Percentiles rank a stretch among this genome's conserved stretches.
Evolutionary conservation across 768 basidiomycete species (phyloP).

Genomic region (Podaxis sp.): DNA sequence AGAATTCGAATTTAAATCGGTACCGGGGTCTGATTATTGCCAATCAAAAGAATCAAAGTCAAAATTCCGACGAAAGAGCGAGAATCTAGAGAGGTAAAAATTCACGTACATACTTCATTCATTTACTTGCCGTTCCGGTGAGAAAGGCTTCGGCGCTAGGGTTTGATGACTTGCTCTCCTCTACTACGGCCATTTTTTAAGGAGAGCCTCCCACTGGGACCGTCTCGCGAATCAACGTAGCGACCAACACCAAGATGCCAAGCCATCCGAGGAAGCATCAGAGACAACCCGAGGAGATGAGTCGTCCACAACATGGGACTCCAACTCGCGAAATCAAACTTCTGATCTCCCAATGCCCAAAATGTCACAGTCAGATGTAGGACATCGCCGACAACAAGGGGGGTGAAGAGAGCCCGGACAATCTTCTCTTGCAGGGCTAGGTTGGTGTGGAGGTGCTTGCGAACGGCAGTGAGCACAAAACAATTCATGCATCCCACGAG

Average conservation of each 20-base stretch:
- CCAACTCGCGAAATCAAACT: constrained; percentile 64
- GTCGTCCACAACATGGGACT: constrained; percentile 71
- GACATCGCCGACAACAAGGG: constrained; percentile 69
- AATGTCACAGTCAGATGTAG: constrained; percentile 66
- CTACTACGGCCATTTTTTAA: background rate
- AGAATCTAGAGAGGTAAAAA: background rate
- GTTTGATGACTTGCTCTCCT: background rate
- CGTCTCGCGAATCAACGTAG: constrained; percentile 68
- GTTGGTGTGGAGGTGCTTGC: constrained; percentile 56
- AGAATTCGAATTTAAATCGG: background rate
- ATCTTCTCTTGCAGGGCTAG: constrained; percentile 75
- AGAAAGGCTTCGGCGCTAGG: background rate
- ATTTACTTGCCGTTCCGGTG: background rate
- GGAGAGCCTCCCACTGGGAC: constrained; percentile 17
- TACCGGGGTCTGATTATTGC: background rate
- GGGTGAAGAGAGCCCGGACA: constrained; percentile 58
- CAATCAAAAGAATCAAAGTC: background rate
- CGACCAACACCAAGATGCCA: constrained; percentile 79
- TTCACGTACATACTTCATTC: background rate
- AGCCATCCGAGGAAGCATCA: constrained; percentile 67
- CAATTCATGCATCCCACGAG: constrained; percentile 71
- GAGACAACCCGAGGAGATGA: constrained; percentile 55
- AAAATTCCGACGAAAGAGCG: background rate
- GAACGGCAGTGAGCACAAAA: constrained; percentile 61
- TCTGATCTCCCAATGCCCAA: constrained; percentile 73